Conservation (phyloP, 2,329 filamentous ascomycete genomes). For the Apiospora koreana region DNA sequence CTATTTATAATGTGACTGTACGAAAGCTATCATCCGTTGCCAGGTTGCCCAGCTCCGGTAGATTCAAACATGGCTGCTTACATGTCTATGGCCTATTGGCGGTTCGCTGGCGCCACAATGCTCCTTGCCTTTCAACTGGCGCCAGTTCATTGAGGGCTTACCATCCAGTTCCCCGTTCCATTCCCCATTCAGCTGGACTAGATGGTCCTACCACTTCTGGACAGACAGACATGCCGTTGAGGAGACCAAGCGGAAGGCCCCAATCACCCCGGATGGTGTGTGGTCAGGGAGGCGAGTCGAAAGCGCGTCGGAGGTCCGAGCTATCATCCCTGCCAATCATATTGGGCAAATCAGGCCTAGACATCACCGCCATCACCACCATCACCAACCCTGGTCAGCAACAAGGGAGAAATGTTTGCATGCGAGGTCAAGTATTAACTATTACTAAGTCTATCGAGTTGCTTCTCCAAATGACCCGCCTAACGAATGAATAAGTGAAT, state of each 20-base stretch:
- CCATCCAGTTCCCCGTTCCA: neutral
- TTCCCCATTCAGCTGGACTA: neutral
- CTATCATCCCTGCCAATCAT: neutral
- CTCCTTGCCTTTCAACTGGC: neutral
- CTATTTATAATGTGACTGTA: neutral
- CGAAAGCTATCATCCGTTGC: too few relatives aligned
- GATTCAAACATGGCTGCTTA: neutral
- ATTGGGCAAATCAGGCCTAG: too few relatives aligned
- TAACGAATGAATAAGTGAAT: neutral
- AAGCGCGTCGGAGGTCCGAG: neutral
- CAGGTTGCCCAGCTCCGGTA: neutral
- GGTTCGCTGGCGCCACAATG: neutral
- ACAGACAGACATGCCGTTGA: neutral
- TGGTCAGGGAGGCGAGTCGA: neutral
- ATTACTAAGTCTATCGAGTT: conserved; percentile 4
- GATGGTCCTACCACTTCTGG: neutral
- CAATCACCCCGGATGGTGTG: neutral
- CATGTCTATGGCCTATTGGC: neutral
- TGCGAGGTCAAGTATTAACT: neutral
- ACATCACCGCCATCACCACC: too few relatives aligned
- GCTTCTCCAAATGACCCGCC: neutral
- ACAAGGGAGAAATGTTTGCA: too few relatives aligned
- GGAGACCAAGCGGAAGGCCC: neutral
- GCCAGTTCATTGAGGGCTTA: neutral
- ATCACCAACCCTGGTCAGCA: too few relatives aligned